Base-by-base conservation (phyloP, 768 basidiomycete genomes). In the Termitomyces sp. region DNA sequence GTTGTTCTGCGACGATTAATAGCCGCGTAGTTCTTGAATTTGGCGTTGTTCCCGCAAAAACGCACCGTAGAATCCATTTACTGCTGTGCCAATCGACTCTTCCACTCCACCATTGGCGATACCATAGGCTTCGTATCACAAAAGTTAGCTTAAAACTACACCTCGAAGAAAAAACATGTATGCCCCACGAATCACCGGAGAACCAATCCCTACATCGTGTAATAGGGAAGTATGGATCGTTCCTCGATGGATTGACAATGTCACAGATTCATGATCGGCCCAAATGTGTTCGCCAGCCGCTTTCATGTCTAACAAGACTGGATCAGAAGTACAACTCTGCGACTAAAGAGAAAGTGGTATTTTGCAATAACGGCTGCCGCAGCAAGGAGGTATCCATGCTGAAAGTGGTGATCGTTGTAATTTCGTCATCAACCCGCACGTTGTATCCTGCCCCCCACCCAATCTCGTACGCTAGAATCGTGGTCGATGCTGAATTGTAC, bases 351-450 rank as follows among this genome's bases (percentile, higher is more conserved):
- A 50, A 39, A 7, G 15, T 33, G 61, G 18, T 55, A 74, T 67
- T 67, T 71, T 4, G 72, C 72, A 37, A 74, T 66, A 9, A 73
- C 70, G 16, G 73, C 70, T 24, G 68, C 69, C 2, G 67, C 70
- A 24, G 67, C 61, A 12, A 74, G 68, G 57, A 73, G 63, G 47
- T 74, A 73, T 0, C 73, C 73, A 58, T 73, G 73, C 52, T 74
- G 73, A 63, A 74, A 74, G 52, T 73, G 72, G 39, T 73, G 70
- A 53, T 72, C 73, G 41, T 74, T 74, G 63, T 73, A 74, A 15
- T 68, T 18, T 72, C 73, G 33, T 65, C 73, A 55, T 74, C 73
- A 13, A 71, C 65, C 56, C 66, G 69, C n/a, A 67, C 57, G 37
- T 70, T 63, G 48, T 67, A 70, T 0, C 70, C 70, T 18, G 71